Evolutionary conservation across 1,284 basidiomycete genomes (phyloP).

Genomic region (Phellopilus nigrolimitatus): DNA sequence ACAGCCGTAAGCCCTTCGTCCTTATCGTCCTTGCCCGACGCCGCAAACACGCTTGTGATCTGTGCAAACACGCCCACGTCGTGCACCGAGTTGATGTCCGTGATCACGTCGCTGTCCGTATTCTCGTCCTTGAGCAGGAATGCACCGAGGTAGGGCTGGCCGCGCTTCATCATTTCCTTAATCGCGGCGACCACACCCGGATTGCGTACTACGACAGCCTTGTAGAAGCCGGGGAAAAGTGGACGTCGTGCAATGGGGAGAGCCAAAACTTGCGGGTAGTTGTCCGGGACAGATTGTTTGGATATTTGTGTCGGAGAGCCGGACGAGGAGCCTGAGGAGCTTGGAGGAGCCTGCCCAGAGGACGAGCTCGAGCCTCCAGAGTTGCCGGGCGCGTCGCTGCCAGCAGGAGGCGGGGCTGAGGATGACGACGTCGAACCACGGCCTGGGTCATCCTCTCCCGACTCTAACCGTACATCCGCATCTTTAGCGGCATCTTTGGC

Average conservation of each 20-base stretch:
- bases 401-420: slow-evolving; percentile 26
- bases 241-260: slow-evolving; percentile 95
- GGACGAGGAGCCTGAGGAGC: slow-evolving; percentile 33
- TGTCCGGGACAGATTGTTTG: slow-evolving; percentile 79
- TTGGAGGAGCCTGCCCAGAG: slow-evolving; percentile 31
- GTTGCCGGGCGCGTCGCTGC: slow-evolving; percentile 18
- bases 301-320: slow-evolving; percentile 56
- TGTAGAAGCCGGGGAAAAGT: slow-evolving; percentile 97
- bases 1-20: slow-evolving; percentile 93
- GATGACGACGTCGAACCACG: slow-evolving; percentile 25
- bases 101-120: slow-evolving; percentile 90
- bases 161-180: slow-evolving; percentile 94
- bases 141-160: slow-evolving; percentile 96
- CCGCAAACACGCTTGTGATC: slow-evolving; percentile 91
- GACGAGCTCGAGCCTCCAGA: slow-evolving; percentile 25
- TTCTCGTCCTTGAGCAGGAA: slow-evolving; percentile 96
- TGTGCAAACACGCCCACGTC: slow-evolving; percentile 96
- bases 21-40: slow-evolving; percentile 56
- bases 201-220: slow-evolving; percentile 89
- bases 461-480: slow-evolving; percentile 20
- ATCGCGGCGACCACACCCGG: slow-evolving; percentile 91
- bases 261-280: slow-evolving; percentile 93
- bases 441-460: slow-evolving; percentile 21
- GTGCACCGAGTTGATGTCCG: slow-evolving; percentile 85
- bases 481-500: slow-evolving; percentile 3